These are phyloP conservation scores for Nemania sp. DNA, from an alignment of 2,329 filamentous ascomycete genomes.

Conservation along the genomic window DNA sequence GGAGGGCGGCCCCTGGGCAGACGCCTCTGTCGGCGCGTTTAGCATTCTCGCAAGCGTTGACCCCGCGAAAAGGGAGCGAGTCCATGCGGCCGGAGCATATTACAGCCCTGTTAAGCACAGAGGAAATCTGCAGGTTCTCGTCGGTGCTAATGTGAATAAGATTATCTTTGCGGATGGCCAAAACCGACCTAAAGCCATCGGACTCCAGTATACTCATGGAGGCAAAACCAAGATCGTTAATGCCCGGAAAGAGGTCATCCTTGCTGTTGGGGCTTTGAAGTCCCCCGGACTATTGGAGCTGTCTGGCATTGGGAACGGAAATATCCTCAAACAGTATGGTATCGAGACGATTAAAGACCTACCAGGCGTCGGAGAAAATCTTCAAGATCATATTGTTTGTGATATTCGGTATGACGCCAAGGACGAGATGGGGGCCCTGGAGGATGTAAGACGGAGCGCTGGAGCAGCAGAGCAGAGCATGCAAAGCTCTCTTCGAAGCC, in stretches of 20 bases:
- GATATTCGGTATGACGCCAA: conserved; percentile 31
- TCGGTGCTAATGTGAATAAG: conserved; percentile 34
- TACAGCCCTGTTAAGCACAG: conserved; percentile 30
- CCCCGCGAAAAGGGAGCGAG: conserved; percentile 32
- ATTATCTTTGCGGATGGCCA: conserved; percentile 34
- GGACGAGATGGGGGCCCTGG: conserved; percentile 37
- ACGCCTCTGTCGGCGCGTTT: conserved; percentile 40
- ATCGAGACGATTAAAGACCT: conserved; percentile 33
- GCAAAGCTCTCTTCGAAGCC: conserved; percentile 24
- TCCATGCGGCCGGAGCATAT: conserved; percentile 39
- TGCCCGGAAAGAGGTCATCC: conserved; percentile 42
- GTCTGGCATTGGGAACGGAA: conserved; percentile 50
- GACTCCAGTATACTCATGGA: conserved; percentile 34
- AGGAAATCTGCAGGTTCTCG: conserved; percentile 37
- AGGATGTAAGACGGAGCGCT: conserved; percentile 36
- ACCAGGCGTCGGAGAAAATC: conserved; percentile 42
- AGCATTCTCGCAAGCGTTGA: conserved; percentile 41
- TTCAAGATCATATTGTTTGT: conserved; percentile 44
- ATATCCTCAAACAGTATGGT: conserved; percentile 30
- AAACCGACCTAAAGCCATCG: conserved; percentile 20
- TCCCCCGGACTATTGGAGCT: conserved; percentile 54
- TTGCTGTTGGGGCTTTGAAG: conserved; percentile 39
- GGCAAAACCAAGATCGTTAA: conserved; percentile 7
- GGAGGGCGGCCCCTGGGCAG: conserved; percentile 22
- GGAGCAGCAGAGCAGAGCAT: conserved; percentile 31